Conservation (phyloP, 305 asterid species). For the Fraxinus albicans region DNA sequence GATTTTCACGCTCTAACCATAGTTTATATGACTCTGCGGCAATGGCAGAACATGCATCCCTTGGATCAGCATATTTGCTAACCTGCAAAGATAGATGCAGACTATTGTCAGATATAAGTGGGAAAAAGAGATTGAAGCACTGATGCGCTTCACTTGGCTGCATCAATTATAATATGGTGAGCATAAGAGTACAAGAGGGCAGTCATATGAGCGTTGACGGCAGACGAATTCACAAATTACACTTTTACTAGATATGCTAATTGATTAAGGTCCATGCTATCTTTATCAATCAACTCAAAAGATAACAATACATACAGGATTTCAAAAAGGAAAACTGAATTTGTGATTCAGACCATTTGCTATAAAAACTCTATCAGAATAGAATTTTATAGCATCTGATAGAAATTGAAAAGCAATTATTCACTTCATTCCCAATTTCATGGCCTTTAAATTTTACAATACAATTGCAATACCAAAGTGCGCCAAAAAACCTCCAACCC, state of each 20-base stretch:
- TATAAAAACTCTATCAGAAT: not conserved
- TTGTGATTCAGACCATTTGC: not conserved
- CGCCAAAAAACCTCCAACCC: not conserved
- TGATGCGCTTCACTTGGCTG: not conserved
- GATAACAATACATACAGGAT: not conserved
- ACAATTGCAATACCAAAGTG: not conserved
- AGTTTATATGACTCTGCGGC: conserved; percentile 79
- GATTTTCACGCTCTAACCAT: conserved; percentile 88
- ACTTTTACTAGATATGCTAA: not conserved
- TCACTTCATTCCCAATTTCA: conserved; percentile 3
- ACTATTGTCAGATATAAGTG: conserved; percentile 14
- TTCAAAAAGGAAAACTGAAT: not conserved
- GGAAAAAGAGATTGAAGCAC: not conserved
- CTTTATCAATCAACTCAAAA: not conserved
- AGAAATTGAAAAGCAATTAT: conserved; percentile 9
- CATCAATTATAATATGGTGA: not conserved
- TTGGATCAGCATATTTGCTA: conserved; percentile 63
- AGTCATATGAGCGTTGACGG: not conserved
- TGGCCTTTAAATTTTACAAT: not conserved
- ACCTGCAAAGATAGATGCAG: conserved; percentile 44
- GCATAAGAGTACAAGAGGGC: not conserved
- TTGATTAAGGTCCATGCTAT: not conserved
- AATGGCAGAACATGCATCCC: conserved; percentile 84
- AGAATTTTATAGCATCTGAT: not conserved
- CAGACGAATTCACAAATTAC: not conserved